phyloP scores from a whole-genome alignment of 1,284 basidiomycete genomes.

The Inonotus hispidus region DNA sequence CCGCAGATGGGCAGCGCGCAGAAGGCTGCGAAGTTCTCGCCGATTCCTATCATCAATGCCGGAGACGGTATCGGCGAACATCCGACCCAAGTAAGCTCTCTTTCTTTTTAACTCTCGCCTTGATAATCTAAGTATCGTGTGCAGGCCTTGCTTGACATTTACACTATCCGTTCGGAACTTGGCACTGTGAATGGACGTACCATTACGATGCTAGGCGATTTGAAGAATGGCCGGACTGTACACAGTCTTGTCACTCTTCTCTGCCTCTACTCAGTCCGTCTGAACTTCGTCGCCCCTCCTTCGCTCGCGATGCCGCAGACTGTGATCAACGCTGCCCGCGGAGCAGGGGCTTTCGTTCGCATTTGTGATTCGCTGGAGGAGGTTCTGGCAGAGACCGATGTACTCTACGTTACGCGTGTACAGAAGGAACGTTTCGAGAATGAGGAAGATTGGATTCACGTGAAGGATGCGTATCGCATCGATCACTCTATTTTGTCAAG shows the following conservation, averaged over 20 bases:
- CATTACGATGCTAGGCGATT: constrained; percentile 91
- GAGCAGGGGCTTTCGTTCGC: constrained; percentile 74
- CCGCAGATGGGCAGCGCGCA: constrained; percentile 91
- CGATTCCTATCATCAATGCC: constrained; percentile 94
- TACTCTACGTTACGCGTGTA: constrained; percentile 94
- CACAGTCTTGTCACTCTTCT: constrained; percentile 94
- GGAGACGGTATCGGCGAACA: constrained; percentile 98
- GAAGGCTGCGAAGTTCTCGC: constrained; percentile 88
- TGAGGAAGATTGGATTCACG: constrained; percentile 81
- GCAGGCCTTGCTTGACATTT: constrained; percentile 88
- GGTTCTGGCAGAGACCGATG: constrained; percentile 90
- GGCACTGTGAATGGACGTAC: constrained; percentile 97
- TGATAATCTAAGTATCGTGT: neutral
- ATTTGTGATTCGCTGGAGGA: constrained; percentile 87
- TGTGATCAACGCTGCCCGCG: constrained; percentile 79
- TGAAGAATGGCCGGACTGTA: constrained; percentile 98
- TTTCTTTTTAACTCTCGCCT: neutral
- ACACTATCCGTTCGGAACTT: constrained; percentile 96
- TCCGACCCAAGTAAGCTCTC: constrained; percentile 75
- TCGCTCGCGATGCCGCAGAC: constrained; percentile 89
- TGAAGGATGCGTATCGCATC: constrained; percentile 91
- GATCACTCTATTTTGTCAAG: constrained; percentile 90
- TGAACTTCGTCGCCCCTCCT: constrained; percentile 94
- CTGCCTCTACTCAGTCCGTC: constrained; percentile 86
- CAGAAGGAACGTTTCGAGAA: constrained; percentile 92